A percentile compares a stretch with the other conserved stretches of the same genome.
Conservation (phyloP, 768 basidiomycete genomes). For the Leccinum incarnatum region DNA sequence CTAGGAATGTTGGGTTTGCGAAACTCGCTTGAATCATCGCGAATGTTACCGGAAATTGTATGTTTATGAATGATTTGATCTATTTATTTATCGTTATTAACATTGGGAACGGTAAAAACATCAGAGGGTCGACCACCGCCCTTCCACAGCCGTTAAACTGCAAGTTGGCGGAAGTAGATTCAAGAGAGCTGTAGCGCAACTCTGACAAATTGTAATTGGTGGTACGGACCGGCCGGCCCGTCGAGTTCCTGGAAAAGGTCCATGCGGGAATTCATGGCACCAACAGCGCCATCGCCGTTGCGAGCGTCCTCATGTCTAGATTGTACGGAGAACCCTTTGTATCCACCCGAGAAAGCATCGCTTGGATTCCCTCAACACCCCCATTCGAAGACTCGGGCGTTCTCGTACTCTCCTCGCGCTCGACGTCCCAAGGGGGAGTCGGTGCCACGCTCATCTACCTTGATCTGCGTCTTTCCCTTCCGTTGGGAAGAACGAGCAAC, state of each 20-base stretch:
- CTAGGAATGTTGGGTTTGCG: background rate
- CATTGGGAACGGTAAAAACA: too few species aligned
- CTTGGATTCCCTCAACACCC: conserved; percentile 18
- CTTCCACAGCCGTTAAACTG: too few species aligned
- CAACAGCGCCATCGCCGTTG: background rate
- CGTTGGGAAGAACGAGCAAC: conserved; percentile 13
- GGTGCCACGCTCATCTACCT: conserved; percentile 23
- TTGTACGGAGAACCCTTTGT: conserved; percentile 21
- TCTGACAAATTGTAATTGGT: too few species aligned
- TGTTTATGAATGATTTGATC: background rate
- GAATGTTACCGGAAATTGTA: background rate
- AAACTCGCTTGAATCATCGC: background rate
- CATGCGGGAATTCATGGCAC: too few species aligned
- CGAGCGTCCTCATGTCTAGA: background rate
- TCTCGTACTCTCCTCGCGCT: conserved; percentile 28
- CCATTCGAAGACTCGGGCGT: conserved; percentile 27
- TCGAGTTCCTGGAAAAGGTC: too few species aligned
- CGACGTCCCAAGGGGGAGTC: conserved; percentile 15
- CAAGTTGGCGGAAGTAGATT: too few species aligned
- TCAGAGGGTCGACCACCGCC: too few species aligned
- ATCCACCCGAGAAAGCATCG: conserved; percentile 21
- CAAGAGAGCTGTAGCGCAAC: too few species aligned
- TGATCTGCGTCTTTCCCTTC: conserved; percentile 27
- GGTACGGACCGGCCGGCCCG: too few species aligned
- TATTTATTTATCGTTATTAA: too few species aligned